A percentile compares a stretch with the other conserved stretches of the same genome.
These are phyloP conservation scores for Volvox africanus DNA, from an alignment of 139 green algal species.

Conservation along the genomic window DNA sequence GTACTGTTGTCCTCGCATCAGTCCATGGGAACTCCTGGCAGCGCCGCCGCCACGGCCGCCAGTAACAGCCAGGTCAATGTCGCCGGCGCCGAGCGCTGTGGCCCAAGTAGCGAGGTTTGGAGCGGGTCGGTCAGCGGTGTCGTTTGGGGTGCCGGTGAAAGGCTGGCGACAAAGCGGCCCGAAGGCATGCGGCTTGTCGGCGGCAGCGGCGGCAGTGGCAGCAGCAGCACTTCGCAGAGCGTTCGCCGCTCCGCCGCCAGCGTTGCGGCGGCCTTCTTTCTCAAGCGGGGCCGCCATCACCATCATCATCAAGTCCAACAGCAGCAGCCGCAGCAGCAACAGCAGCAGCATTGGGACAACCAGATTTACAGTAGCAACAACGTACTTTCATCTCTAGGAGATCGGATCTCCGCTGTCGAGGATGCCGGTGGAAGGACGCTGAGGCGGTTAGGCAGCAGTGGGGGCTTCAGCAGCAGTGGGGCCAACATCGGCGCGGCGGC, in stretches of 20 bases:
- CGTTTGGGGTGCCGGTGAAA: not conserved
- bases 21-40: not conserved
- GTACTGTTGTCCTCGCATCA: constrained; percentile 1
- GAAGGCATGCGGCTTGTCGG: not conserved
- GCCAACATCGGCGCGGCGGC: not conserved
- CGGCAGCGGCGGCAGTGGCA: not conserved
- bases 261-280: constrained; percentile 5
- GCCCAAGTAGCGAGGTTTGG: not conserved
- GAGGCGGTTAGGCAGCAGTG: not conserved
- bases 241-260: not conserved
- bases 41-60: not conserved
- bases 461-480: not conserved
- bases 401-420: not conserved
- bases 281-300: not conserved
- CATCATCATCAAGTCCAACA: too few relatives aligned
- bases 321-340: not conserved
- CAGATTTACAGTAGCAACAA: too few relatives aligned
- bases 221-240: not conserved
- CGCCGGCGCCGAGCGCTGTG: not conserved
- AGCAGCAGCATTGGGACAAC: not conserved
- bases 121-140: not conserved
- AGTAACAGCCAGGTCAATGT: not conserved
- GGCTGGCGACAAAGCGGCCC: not conserved
- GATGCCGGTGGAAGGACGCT: not conserved
- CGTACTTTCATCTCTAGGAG: not conserved